Percentiles rank a stretch among this genome's conserved stretches.
These are phyloP conservation scores for Corrigiola litoralis DNA, from an alignment of 179 eudicot species.

Conservation along the genomic window DNA sequence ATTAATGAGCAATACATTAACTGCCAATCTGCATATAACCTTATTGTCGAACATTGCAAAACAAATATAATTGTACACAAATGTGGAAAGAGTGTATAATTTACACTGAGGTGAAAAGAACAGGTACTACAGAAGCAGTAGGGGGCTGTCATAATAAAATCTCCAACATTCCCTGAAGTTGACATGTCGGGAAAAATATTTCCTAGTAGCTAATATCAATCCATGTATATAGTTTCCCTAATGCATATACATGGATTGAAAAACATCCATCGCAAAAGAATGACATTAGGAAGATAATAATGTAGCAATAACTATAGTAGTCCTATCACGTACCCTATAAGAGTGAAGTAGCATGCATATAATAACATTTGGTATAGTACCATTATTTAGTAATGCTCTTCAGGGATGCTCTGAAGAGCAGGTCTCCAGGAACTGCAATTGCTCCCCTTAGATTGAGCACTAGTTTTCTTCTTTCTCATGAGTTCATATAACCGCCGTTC, in stretches of 20 bases:
- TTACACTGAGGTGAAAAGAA: not conserved
- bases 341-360: not conserved
- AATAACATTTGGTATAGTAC: not conserved
- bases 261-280: not conserved
- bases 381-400: not conserved
- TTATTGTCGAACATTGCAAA: no score
- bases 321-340: constrained; percentile 1
- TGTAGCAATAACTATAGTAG: not conserved
- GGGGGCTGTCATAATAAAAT: not conserved
- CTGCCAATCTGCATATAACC: no score
- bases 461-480: constrained; percentile 22
- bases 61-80: not conserved
- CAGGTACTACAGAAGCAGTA: not conserved
- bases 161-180: constrained; percentile 8
- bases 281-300: not conserved
- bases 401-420: constrained; percentile 32
- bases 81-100: no score
- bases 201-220: not conserved
- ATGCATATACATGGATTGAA: no score
- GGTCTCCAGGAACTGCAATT: constrained; percentile 22
- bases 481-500: constrained; percentile 26
- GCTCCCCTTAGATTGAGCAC: not conserved
- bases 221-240: no score
- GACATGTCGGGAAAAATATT: not conserved
- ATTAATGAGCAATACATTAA: no score